A percentile compares a stretch with the other conserved stretches of the same genome.
Evolutionary conservation across 1,284 basidiomycete genomes (phyloP).

Genomic region (Singerocomus inundabilis): DNA sequence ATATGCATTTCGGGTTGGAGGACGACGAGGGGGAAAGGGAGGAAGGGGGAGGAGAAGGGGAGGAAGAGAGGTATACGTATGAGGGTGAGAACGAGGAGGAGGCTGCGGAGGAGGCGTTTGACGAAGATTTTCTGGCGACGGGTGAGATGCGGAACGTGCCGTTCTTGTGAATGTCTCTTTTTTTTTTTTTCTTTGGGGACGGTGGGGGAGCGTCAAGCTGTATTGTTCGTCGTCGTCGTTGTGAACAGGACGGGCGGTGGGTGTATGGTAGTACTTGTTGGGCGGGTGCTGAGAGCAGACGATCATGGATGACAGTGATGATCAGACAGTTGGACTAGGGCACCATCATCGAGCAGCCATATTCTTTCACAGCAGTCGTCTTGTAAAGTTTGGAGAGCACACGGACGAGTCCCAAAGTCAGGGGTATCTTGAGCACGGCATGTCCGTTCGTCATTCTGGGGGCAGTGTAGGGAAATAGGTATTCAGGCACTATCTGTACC

Average conservation of each 20-base stretch:
- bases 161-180: conserved; percentile 47
- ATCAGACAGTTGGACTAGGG: not conserved
- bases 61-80: conserved; percentile 32
- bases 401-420: too few relatives aligned
- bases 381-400: not conserved
- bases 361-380: not conserved
- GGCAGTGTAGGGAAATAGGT: too few relatives aligned
- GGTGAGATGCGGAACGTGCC: conserved; percentile 86
- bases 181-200: too few relatives aligned
- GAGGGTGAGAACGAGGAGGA: conserved; percentile 46
- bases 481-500: too few relatives aligned
- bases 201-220: not conserved
- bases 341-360: too few relatives aligned
- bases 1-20: conserved; percentile 54
- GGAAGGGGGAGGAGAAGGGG: conserved; percentile 30
- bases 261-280: not conserved
- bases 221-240: not conserved
- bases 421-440: too few relatives aligned
- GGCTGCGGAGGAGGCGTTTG: conserved; percentile 64
- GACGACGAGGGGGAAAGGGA: conserved; percentile 40
- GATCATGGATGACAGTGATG: conserved; percentile 9
- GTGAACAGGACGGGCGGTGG: not conserved
- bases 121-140: conserved; percentile 77
- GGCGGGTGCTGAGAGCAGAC: not conserved
- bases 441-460: too few relatives aligned